A percentile compares a stretch with the other conserved stretches of the same genome.
Evolutionary conservation across 306 rosid species (phyloP).

Genomic region (Vigna unguiculata): DNA sequence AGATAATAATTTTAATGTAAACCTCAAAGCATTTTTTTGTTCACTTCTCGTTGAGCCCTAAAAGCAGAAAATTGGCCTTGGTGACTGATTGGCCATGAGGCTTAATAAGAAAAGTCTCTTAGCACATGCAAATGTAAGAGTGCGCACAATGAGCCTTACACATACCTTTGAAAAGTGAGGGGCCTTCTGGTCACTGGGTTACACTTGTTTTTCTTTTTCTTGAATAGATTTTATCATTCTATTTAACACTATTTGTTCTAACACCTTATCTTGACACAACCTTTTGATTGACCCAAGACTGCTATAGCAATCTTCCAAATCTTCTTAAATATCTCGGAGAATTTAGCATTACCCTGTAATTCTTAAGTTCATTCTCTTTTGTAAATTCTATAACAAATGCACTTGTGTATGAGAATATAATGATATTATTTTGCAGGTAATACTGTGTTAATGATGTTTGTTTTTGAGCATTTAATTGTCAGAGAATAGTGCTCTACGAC

Average conservation of each 20-base stretch:
- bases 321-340: not conserved
- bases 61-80: no score
- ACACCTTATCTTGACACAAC: not conserved
- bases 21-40: slow-evolving; percentile 21
- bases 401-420: not conserved
- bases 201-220: not conserved
- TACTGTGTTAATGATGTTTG: not conserved
- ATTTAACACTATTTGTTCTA: no score
- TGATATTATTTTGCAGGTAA: not conserved
- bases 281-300: not conserved
- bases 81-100: no score
- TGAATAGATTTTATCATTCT: not conserved
- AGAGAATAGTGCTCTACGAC: not conserved
- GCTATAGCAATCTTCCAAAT: not conserved
- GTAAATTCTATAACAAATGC: not conserved
- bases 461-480: not conserved
- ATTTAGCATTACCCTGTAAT: not conserved
- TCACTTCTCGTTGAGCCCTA: no score
- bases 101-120: no score
- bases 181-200: no score
- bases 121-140: no score
- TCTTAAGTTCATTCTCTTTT: not conserved
- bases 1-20: not conserved
- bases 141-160: no score
- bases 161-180: no score